Conservation (phyloP, 1,284 basidiomycete genomes). For the Ustilago vetiveriae region DNA sequence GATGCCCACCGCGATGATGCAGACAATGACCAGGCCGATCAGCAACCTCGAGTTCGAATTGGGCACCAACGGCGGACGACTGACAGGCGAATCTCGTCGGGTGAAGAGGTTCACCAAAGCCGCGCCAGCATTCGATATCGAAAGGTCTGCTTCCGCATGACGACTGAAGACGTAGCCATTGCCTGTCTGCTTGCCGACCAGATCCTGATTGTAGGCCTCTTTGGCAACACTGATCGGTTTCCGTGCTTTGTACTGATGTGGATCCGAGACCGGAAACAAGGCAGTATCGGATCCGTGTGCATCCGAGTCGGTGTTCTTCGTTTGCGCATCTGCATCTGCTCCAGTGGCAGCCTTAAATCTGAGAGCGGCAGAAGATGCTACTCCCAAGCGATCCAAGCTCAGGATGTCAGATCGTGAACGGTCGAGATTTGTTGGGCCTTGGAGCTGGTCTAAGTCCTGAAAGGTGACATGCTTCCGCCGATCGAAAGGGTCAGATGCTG, state of each 20-base stretch:
- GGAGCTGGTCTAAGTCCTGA: conserved; percentile 21
- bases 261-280: neutral
- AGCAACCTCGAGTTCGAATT: conserved; percentile 45
- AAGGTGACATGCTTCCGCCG: conserved; percentile 37
- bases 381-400: neutral
- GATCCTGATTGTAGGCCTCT: conserved; percentile 20
- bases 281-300: neutral
- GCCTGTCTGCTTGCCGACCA: conserved; percentile 39
- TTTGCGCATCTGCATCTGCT: neutral
- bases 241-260: conserved; percentile 3
- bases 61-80: conserved; percentile 41
- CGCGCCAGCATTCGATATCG: conserved; percentile 19
- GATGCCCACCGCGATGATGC: conserved; percentile 39
- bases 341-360: neutral
- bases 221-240: neutral
- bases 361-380: conserved; percentile 1
- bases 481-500: conserved; percentile 12
- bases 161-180: conserved; percentile 40
- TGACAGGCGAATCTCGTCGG: conserved; percentile 30
- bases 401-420: neutral
- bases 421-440: conserved; percentile 4
- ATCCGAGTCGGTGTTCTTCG: neutral
- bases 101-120: conserved; percentile 33
- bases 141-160: conserved; percentile 15
- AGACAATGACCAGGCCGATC: conserved; percentile 41